Evolutionary conservation across 2,329 filamentous ascomycete genomes (phyloP).

Genomic region (Nectriaceae sp.): DNA sequence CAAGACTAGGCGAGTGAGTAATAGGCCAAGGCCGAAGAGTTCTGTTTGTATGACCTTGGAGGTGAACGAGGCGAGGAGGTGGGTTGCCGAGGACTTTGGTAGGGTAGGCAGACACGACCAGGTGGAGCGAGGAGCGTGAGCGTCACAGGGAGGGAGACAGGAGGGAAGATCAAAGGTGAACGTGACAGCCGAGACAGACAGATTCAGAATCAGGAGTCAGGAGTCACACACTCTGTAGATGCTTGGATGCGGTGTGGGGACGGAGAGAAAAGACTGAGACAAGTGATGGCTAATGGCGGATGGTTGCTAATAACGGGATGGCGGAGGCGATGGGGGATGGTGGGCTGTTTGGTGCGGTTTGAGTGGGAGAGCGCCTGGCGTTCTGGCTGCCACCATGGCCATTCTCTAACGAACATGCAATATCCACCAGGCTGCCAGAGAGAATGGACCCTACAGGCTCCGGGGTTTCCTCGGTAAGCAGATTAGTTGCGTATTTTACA

Average conservation of each 20-base stretch:
- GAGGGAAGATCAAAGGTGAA: neutral
- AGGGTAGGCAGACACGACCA: too few species aligned
- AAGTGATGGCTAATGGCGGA: neutral
- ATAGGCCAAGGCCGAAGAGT: neutral
- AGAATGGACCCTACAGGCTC: neutral
- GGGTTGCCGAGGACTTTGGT: neutral
- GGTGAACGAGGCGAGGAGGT: neutral
- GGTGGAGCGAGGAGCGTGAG: neutral
- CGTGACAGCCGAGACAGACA: neutral
- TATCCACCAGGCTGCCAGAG: neutral
- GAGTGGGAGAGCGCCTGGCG: neutral
- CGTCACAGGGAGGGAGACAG: neutral
- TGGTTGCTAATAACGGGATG: neutral
- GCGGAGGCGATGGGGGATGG: neutral
- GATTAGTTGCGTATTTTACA: neutral
- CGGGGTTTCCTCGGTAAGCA: neutral
- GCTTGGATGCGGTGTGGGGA: neutral
- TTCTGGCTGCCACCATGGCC: neutral
- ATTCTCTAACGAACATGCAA: too few species aligned
- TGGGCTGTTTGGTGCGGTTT: neutral
- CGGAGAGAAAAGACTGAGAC: neutral
- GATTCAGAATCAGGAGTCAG: neutral
- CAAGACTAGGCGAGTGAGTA: neutral
- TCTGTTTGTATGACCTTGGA: neutral
- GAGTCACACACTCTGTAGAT: neutral